Base-by-base conservation (phyloP, 768 basidiomycete genomes). In the Kwoniella sp. region DNA sequence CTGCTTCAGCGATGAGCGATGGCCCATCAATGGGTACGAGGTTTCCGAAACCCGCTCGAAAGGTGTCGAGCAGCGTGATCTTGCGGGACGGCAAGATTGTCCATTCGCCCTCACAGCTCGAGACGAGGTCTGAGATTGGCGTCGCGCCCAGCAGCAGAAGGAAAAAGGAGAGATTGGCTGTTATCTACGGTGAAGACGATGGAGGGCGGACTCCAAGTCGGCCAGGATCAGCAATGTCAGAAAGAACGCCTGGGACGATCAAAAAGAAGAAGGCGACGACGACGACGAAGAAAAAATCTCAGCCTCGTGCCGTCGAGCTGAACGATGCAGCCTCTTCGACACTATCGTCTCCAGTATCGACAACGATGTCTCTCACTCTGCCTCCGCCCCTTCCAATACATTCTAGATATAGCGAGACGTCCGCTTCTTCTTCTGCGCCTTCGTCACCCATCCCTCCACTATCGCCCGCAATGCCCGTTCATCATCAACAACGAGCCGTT, bases 191-290 rank as follows among this genome's bases (percentile, higher is more conserved):
- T 38, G 54, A 47, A 38, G 50, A 63, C n/a, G 61, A 56, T 23
- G 55, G 29, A 37, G 25, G 45, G 38, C 15, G 8, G 17, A n/a
- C 34, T 57, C 30, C 5, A 37, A 37, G 13, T 17, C 45, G 38
- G 28, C 48, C 47, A 30, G 34, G 15, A 28, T 47, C 22, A 34
- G 53, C 38, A 9, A 45, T 45, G 41, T 45, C 41, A 45, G 41
- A 17, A 45, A 45, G 41, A 45, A 20, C 30, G 30, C 30, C 41
- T 34, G 66, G 60, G n/a, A 61, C 52, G 13, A 37, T 75, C 30
- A 72, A 67, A 63, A 64, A 64, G 63, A 73, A 73, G 65, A 75
- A 75, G 68, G 73, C 66, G 60, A 68, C n/a, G n/a, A 61, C 52
- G 13, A 37, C 72, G 25, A 72, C 65, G 65, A 64, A 64, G 63